Conservation (phyloP, 2,329 filamentous ascomycete species). For the Aspergillus tamarii region DNA sequence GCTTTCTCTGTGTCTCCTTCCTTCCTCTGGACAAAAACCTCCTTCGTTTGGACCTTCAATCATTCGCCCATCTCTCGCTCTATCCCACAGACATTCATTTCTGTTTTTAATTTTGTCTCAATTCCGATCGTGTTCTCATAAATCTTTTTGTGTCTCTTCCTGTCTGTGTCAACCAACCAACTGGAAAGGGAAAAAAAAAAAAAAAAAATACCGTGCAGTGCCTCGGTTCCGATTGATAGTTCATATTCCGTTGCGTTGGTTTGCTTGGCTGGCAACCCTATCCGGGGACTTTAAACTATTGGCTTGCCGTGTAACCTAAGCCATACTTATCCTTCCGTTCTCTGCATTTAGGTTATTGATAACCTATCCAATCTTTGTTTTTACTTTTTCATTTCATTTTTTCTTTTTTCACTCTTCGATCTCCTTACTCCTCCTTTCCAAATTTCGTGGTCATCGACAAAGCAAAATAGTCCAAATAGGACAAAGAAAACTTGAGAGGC, state of each 20-base stretch:
- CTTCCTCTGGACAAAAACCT: neutral
- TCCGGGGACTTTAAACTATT: slow-evolving; percentile 7
- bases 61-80: neutral
- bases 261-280: slow-evolving; percentile 11
- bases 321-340: slow-evolving; percentile 2
- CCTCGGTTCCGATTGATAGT: slow-evolving; percentile 1
- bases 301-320: slow-evolving; percentile 8
- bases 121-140: neutral
- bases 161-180: neutral
- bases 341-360: neutral
- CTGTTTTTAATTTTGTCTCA: neutral
- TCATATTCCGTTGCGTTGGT: neutral
- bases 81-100: neutral
- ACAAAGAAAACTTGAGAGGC: neutral
- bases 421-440: neutral
- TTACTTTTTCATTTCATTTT: neutral
- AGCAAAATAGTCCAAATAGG: neutral
- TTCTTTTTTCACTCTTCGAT: neutral
- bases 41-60: neutral
- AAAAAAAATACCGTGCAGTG: neutral
- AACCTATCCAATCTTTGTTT: neutral
- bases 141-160: neutral
- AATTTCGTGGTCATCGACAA: neutral
- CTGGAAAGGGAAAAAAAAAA: neutral
- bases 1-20: neutral